A percentile compares a stretch with the other conserved stretches of the same genome.
phyloP scores from a whole-genome alignment of 768 basidiomycete genomes.

The Royoungia palumana region DNA sequence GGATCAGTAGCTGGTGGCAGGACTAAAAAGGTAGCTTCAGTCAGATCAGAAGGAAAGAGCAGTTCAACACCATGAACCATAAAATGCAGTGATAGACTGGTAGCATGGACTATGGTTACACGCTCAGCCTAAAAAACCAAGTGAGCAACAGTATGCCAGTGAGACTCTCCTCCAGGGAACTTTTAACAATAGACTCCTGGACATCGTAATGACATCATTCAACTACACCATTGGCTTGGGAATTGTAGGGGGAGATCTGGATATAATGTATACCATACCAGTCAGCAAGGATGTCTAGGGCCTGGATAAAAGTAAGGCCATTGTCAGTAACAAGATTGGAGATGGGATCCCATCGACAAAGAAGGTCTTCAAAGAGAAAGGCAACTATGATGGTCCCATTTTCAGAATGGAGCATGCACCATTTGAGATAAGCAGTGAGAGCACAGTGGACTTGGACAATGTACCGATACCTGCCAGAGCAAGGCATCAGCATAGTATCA shows the following conservation, averaged over 20 bases:
- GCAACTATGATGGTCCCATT: neutral
- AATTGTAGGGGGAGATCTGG: neutral
- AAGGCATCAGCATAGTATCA: slow-evolving; percentile 2
- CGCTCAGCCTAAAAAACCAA: no score
- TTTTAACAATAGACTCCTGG: no score
- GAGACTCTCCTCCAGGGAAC: no score
- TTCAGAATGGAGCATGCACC: slow-evolving; percentile 28
- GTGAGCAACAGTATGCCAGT: no score
- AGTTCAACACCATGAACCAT: no score
- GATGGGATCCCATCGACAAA: slow-evolving; percentile 3
- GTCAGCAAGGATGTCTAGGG: accelerated
- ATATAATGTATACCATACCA: neutral
- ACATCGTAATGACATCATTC: neutral
- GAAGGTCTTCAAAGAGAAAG: slow-evolving; percentile 21
- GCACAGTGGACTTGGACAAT: slow-evolving; percentile 13
- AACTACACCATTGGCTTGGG: neutral
- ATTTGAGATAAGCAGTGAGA: slow-evolving; percentile 17
- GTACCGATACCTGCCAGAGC: neutral
- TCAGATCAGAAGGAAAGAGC: neutral
- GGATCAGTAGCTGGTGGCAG: neutral
- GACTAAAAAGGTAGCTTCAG: neutral
- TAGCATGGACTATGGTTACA: no score
- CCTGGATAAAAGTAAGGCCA: neutral
- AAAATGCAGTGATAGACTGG: no score
- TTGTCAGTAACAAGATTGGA: slow-evolving; percentile 6